These are phyloP conservation scores for Fusarium brevicatenulatum DNA, from an alignment of 2,329 filamentous ascomycete species.

Conservation along the genomic window DNA sequence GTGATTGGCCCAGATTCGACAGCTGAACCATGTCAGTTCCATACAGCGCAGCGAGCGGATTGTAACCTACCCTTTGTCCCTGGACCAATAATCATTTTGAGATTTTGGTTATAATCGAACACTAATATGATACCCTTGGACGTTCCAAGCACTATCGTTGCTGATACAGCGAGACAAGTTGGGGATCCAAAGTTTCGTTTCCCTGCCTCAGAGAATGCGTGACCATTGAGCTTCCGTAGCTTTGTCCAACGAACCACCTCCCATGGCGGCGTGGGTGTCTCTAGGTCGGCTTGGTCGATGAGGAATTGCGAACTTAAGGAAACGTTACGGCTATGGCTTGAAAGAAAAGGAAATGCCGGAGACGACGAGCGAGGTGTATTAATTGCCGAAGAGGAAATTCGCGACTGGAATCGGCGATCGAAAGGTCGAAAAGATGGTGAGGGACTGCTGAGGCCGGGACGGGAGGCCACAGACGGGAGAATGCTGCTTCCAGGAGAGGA, in stretches of 20 bases:
- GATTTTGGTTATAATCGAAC: slow-evolving; percentile 96
- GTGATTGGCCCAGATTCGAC: slow-evolving; percentile 91
- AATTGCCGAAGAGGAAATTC: slow-evolving; percentile 69
- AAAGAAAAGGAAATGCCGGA: slow-evolving; percentile 80
- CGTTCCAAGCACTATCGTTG: slow-evolving; percentile 89
- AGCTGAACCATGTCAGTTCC: slow-evolving; percentile 63
- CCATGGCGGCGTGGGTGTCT: slow-evolving; percentile 85
- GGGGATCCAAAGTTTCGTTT: slow-evolving; percentile 92
- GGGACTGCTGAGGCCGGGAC: slow-evolving; percentile 73
- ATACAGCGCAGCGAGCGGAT: neutral
- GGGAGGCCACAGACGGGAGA: slow-evolving; percentile 74
- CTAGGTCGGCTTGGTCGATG: slow-evolving; percentile 70
- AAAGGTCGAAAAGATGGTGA: slow-evolving; percentile 91
- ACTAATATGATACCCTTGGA: slow-evolving; percentile 94
- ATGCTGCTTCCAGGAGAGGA: slow-evolving; percentile 80
- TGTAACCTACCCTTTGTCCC: slow-evolving; percentile 80
- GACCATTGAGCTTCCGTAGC: slow-evolving; percentile 85
- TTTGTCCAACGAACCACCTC: slow-evolving; percentile 97
- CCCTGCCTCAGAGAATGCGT: slow-evolving; percentile 92
- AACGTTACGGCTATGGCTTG: slow-evolving; percentile 81
- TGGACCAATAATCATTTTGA: slow-evolving; percentile 92
- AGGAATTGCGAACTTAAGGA: slow-evolving; percentile 79
- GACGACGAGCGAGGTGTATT: slow-evolving; percentile 76
- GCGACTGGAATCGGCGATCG: slow-evolving; percentile 92
- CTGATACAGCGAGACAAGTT: slow-evolving; percentile 88